phyloP scores from a whole-genome alignment of 495 filamentous ascomycete species.

The Xylaria grammica region DNA sequence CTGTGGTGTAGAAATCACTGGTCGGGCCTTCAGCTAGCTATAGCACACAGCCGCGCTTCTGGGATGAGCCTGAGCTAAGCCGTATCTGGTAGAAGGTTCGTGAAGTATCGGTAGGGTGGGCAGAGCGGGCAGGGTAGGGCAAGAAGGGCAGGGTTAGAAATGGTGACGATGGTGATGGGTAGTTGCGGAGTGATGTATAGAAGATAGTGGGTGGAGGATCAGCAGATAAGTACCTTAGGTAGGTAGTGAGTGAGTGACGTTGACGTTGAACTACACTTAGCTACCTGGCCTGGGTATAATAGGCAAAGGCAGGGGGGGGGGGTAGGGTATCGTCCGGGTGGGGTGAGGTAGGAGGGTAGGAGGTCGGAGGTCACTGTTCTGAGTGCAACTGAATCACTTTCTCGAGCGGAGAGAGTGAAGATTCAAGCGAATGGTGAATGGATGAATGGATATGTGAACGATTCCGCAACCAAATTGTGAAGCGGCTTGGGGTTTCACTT shows the following conservation, averaged over 20 bases:
- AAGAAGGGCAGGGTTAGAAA: background rate
- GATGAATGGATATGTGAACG: too few species aligned
- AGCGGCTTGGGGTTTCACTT: constrained; percentile 1
- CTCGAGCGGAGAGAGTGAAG: background rate
- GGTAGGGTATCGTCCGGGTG: too few species aligned
- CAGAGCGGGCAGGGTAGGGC: too few species aligned
- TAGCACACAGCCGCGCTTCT: background rate
- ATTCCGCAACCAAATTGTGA: background rate
- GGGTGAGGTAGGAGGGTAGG: too few species aligned
- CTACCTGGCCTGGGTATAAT: too few species aligned
- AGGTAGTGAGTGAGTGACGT: constrained; percentile 3
- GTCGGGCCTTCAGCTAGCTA: background rate
- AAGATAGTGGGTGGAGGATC: constrained; percentile 1
- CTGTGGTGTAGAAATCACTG: background rate
- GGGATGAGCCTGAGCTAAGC: background rate
- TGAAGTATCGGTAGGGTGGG: constrained; percentile 11
- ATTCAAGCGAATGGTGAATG: too few species aligned
- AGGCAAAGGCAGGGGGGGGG: too few species aligned
- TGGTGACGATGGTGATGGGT: constrained; percentile 7
- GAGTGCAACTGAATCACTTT: constrained; percentile 6
- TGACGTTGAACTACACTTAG: too few species aligned
- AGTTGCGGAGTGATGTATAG: background rate
- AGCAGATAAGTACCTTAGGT: constrained; percentile 19
- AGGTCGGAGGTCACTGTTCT: background rate
- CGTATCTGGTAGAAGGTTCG: constrained; percentile 10